These are phyloP conservation scores for Entamoeba histolytica DNA, from an alignment of 208 protist species.

Conservation along the genomic window DNA sequence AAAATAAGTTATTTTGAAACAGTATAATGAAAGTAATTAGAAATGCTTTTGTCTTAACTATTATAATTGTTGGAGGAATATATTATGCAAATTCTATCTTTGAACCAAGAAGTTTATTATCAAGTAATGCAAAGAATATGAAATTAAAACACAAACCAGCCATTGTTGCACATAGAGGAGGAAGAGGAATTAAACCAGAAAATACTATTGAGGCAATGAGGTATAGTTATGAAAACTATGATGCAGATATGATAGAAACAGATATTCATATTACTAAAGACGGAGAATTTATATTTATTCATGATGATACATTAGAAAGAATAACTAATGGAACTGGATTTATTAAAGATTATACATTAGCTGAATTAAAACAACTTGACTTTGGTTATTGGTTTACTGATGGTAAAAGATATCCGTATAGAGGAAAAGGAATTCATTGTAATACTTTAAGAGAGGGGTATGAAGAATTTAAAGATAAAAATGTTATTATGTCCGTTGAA, in stretches of 20 bases:
- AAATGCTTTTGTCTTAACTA: too few species aligned
- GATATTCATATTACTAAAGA: background rate
- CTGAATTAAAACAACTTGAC: background rate
- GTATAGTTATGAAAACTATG: background rate
- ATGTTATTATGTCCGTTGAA: background rate
- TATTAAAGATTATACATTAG: background rate
- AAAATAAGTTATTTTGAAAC: too few species aligned
- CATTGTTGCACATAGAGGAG: background rate
- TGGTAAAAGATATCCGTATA: background rate
- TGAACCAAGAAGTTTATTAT: background rate
- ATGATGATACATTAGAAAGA: background rate
- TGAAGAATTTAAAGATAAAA: background rate
- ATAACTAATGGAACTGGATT: background rate
- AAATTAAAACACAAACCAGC: background rate
- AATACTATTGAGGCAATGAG: background rate
- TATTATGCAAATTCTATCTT: background rate
- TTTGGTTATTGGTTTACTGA: background rate
- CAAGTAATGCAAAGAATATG: background rate
- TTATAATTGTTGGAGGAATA: too few species aligned
- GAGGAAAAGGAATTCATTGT: background rate
- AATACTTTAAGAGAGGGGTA: background rate
- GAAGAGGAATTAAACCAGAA: background rate
- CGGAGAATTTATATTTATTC: background rate
- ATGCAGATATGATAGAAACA: background rate
- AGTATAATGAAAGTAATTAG: too few species aligned